Evolutionary conservation across 208 protist genomes (phyloP).

Genomic region (Naegleria lovaniensis): DNA sequence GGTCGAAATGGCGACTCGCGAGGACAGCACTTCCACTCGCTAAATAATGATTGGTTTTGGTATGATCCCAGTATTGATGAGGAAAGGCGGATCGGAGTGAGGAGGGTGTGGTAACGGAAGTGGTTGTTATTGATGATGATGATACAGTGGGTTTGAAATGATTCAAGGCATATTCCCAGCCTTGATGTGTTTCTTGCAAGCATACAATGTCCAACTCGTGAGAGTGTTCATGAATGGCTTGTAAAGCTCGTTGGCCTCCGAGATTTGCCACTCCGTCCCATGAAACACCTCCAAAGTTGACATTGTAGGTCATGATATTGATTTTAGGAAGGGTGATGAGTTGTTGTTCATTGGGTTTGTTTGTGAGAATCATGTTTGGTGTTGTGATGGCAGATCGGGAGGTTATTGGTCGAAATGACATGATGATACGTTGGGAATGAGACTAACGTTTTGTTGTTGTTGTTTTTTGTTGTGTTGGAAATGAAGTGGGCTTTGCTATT

Average conservation of each 20-base stretch:
- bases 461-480: too few species aligned
- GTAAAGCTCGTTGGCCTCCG: not conserved
- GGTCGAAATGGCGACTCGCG: not conserved
- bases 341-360: too few species aligned
- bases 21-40: not conserved
- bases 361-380: too few species aligned
- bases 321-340: not conserved
- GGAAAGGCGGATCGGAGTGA: not conserved
- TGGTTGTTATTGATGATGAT: too few species aligned
- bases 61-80: not conserved
- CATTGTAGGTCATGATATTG: not conserved
- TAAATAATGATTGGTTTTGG: not conserved
- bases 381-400: too few species aligned
- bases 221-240: not conserved
- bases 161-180: not conserved
- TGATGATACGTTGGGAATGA: too few species aligned
- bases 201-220: not conserved
- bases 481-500: too few species aligned
- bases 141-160: too few species aligned
- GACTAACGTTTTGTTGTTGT: too few species aligned
- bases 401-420: too few species aligned
- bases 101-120: not conserved
- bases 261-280: not conserved
- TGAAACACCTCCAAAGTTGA: not conserved
- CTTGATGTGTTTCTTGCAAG: not conserved